Base-by-base conservation (phyloP, 225 moss, liverwort and hornwort genomes). In the Pleurozium schreberi region DNA sequence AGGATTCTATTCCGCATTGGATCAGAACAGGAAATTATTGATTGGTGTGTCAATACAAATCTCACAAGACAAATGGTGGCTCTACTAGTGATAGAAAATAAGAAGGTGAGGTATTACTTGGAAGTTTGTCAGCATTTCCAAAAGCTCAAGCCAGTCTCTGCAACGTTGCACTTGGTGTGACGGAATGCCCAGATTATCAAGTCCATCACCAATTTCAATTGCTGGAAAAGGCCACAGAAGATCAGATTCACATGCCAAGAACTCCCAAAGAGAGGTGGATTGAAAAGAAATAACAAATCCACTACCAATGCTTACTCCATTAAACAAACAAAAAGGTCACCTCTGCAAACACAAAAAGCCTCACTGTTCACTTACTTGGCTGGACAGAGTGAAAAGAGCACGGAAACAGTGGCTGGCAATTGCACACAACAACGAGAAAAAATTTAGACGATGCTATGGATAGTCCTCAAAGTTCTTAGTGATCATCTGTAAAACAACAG, bases 161-260 rank as follows among this genome's bases (percentile, higher is more conserved):
- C 98, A 59, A 98, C 98, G 92, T 98, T 98, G 57, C 98, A 95
- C 86, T 98, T 97, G 22, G 98, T 98, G 88, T 98, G 98, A 52
- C 98, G 97, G 77, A 98, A 98, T 12, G 98, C 98, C 98, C 98
- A 98, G 82, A 98, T 97, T 76, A 98, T 98, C 33, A 97, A 98
- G 88, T 98, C 98, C 98, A 98, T 98, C 87, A 98, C 98, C 62
- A 98, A 93, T 88, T 97, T 97, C 89, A 98, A 92, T 98, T 98
- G 98, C 98, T 98, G 93, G 49, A 20, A 63, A 58, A 87, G 10
- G 19, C 1, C 83, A 84, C 84, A n/a, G 33, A 40, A 79, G 0
- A 31, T 70, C 71, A 91, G 81, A 53, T 68, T 34, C 47, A n/a
- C 42, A 45, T 45, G 47, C 74, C 38, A 22, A 52, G 8, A 49